Base-by-base conservation (phyloP, 2,329 filamentous ascomycete species). In the Sporothrix protearum region DNA sequence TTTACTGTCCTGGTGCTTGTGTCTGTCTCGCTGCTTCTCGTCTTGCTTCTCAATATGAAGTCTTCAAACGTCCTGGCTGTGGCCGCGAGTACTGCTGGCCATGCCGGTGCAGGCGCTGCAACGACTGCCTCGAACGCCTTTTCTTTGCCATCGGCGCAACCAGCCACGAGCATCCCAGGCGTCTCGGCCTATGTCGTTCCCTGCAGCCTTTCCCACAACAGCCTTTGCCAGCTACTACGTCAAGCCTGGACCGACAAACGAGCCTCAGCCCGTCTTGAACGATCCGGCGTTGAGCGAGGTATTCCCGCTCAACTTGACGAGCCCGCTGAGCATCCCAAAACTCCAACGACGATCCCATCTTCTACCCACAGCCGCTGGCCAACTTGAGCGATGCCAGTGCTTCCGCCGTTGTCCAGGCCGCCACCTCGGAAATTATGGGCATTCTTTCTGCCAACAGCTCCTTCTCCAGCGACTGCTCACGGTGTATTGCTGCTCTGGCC, bases 301-400 rank as follows among this genome's bases (percentile, higher is more conserved):
- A 6, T 88, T 82, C 71, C 85, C 85, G 0, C 78, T 82, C 42
- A 85, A 87, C 73, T 77, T 89, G 68, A 89, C 87, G 0, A 81
- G 86, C 75, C 86, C 86, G 0, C 79, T 82, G 39, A 84, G 80
- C 0, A 83, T 88, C 49, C 86, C 86, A 8, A 8, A 78, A 80
- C 0, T 76, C 81, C 14, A 82, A 84, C 71, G 74, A 78, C 7
- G 86, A 89, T 76, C 84, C 85, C 1, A 76, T 86, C 8, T 81
- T 82, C 73, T 87, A 82, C 68, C 87, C 86, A 8, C 73, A 77
- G 16, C 19, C 85, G 1, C 77, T 81, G 45, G 81, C 78, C n/a
- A 83, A 85, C 36, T 77, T 88, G 22, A 81, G 81, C 2, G 77
- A 78, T 30, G 69, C 77, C 68, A 78, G 78, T 61, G 78, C 83